Percentiles rank a stretch among this genome's conserved stretches.
Conservation (phyloP, 768 basidiomycete species). For the Naematelia aurantialba region DNA sequence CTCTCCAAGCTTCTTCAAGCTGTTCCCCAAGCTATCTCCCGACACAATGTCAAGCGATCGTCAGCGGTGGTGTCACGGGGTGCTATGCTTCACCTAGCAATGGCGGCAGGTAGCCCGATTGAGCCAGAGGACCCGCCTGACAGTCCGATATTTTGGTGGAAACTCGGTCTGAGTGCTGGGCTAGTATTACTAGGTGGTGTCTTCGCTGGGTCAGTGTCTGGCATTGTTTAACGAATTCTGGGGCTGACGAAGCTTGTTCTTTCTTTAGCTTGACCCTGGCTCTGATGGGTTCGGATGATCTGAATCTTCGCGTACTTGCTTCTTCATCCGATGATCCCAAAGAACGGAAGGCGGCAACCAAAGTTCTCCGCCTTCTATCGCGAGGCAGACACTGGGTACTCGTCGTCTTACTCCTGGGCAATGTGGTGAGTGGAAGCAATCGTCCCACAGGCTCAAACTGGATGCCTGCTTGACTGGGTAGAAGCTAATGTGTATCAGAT, state of each 20-base stretch:
- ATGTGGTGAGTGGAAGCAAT: constrained; percentile 57
- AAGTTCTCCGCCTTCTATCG: constrained; percentile 57
- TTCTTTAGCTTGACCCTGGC: constrained; percentile 72
- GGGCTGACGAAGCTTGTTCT: constrained; percentile 5
- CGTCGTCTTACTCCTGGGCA: constrained; percentile 81
- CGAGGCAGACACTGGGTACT: constrained; percentile 88
- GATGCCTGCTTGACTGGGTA: background rate
- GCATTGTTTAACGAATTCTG: too few relatives aligned
- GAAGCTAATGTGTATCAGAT: constrained; percentile 20
- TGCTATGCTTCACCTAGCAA: background rate
- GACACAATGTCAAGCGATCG: background rate
- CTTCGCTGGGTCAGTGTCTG: constrained; percentile 74
- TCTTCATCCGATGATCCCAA: constrained; percentile 69
- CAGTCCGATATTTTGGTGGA: constrained; percentile 66
- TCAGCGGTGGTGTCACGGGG: background rate
- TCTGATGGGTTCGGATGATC: constrained; percentile 87
- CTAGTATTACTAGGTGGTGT: constrained; percentile 84
- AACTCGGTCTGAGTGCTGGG: constrained; percentile 62
- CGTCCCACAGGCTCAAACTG: background rate
- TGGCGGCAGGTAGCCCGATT: constrained; percentile 14
- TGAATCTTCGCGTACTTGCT: constrained; percentile 80
- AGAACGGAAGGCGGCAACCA: constrained; percentile 56
- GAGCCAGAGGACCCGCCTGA: constrained; percentile 48
- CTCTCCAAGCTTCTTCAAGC: constrained; percentile 32
- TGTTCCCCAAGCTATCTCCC: constrained; percentile 9